Base-by-base conservation (phyloP, 495 filamentous ascomycete genomes). In the Cenococcum geophilum region DNA sequence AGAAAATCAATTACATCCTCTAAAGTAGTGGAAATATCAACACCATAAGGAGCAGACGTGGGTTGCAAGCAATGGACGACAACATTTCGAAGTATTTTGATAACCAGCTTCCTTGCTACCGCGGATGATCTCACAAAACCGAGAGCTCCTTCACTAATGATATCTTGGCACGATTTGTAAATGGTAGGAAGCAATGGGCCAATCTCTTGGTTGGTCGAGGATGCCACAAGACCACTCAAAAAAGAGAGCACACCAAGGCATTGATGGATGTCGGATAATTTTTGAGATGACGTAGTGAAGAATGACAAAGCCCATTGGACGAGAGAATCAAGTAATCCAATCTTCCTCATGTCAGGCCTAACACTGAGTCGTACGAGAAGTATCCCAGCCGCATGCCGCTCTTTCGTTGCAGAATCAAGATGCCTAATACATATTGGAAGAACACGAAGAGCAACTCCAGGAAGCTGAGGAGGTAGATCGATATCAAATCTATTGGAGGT, bases 291-390 rank as follows among this genome's bases (percentile, higher is more conserved):
- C 5, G 77, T 77, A 10, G 76, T 70, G 3, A 93, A 74, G 14
- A 76, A 76, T 1, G 68, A 67, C 22, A 96, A 73, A 12, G 88
- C 82, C 87, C 89, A 92, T 2, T 79, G 65, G 4, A 88, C 79
- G 22, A 92, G 68, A 0, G 77, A 75, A 14, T 81, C 74, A 35
- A 95, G 76, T 1, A 97, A 76, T 1, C 87, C 85, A 14, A 91
- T 69, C 40, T 81, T 75, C 70, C 89, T 85, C 92, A 97, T 96
- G 71, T 99, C 93, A 42, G 81, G 82, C 18, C 95, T 82, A 62
- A 92, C 78, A n/a, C 84, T 80, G 20, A 97, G 77, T 20, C 91
- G 81, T 11, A 91, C 86, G 34, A 99, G 75, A n/a, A 97, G 76
- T 10, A 81, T 78, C 36, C 85, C 89, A 10, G 92, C 91, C 18